Percentiles rank a stretch among this genome's conserved stretches.
These are phyloP conservation scores for Haplosporangium sp. DNA, from an alignment of 371 early-diverging fungal genomes.

Conservation along the genomic window DNA sequence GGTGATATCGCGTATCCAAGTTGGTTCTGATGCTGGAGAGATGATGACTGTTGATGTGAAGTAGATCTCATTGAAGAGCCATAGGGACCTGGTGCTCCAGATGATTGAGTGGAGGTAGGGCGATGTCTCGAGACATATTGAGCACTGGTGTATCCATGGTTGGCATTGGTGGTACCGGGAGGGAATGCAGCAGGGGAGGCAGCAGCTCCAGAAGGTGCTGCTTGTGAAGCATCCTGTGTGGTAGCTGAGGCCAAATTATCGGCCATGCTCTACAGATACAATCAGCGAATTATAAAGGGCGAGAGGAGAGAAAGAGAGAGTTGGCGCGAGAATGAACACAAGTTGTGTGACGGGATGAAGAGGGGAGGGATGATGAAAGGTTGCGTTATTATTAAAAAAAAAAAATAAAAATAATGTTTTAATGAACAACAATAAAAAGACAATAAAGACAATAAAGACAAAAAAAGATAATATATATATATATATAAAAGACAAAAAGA, in stretches of 20 bases:
- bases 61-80: conserved; percentile 31
- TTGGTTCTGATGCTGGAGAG: conserved; percentile 9
- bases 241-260: conserved; percentile 41
- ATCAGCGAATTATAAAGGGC: not conserved
- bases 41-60: conserved; percentile 16
- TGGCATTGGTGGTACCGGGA: conserved; percentile 28
- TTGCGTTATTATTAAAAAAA: not conserved
- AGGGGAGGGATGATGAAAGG: conserved; percentile 4
- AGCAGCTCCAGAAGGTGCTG: conserved; percentile 9
- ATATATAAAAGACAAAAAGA: too few relatives aligned
- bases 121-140: conserved; percentile 55
- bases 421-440: not conserved
- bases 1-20: conserved; percentile 16
- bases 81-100: conserved; percentile 29
- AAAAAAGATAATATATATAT: too few relatives aligned
- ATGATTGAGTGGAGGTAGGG: conserved; percentile 20
- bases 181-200: conserved; percentile 14
- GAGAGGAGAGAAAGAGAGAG: not conserved
- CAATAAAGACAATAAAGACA: too few relatives aligned
- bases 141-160: conserved; percentile 55
- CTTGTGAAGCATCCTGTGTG: conserved; percentile 34
- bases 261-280: conserved; percentile 28
- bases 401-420: not conserved
- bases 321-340: not conserved
- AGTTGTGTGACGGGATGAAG: conserved; percentile 3